Base-by-base conservation (phyloP, 228 moss, liverwort and hornwort species). In the Sphagnum fallax region DNA sequence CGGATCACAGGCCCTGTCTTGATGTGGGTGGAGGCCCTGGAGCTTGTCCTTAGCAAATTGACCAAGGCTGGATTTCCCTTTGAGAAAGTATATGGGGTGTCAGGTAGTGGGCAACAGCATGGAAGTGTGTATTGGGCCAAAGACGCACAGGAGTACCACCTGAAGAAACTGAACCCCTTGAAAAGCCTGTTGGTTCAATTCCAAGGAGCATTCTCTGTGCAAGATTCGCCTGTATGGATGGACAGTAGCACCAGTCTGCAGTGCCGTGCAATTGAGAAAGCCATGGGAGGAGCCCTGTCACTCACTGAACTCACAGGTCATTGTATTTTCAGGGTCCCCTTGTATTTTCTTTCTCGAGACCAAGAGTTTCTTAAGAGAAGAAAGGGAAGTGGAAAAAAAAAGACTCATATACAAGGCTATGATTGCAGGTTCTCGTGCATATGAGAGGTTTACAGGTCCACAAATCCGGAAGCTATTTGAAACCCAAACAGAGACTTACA, bases 61-160 rank as follows among this genome's bases (percentile, higher is more conserved):
- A 75, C 80, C 16, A 70, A 81, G 62, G 82, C 74, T 53, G 76
- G 75, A 10, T 93, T 97, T 60, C 90, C 83, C 12, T 98, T 98
- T n/a, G 51, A 87, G 65, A 85, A 77, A 60, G 89, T 98, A 14
- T 71, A 59, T 53, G 90, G 90, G 4, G 79, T 98, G 58, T 98
- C 98, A 16, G 98, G 98, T 63, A 98, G 98, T 71, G 98, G 90
- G 51, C 98, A 98, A 69, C 98, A 98, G 79, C 98, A 98, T 65
- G 98, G 98, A 10, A 98, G 98, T 66, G 94, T 98, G 52, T 98
- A 88, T 16, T 98, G 93, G 98, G 80, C 73, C 9, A 71, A 72
- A 62, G 92, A 88, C 11, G 82, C 80, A 47, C 73, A 62, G 18
- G 53, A 83, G 60, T 61, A 79, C 4, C 65, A 73, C 62, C 79